Conservation (phyloP, 106 monocot species). For the Amphibolis antarctica region DNA sequence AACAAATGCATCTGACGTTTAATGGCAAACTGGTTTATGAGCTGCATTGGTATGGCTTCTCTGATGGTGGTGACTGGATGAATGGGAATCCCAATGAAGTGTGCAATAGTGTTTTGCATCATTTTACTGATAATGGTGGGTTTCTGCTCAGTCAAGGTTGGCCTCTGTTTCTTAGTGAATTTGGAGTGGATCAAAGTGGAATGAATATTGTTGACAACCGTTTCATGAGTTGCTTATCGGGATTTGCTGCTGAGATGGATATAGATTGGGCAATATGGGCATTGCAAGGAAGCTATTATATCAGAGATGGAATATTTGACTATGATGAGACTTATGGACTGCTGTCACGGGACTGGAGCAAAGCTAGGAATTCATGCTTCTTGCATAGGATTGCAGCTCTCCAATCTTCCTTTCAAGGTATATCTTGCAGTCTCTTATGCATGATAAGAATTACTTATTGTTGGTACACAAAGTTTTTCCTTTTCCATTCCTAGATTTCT, state of each 20-base stretch:
- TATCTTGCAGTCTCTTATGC: neutral
- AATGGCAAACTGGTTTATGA: constrained; percentile 39
- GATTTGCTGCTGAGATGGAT: constrained; percentile 56
- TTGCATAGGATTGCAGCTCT: neutral
- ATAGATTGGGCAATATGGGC: constrained; percentile 84
- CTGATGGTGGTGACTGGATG: constrained; percentile 56
- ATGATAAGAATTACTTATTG: too few relatives aligned
- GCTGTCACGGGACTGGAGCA: constrained; percentile 41
- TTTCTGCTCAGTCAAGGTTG: constrained; percentile 53
- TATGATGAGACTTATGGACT: constrained; percentile 54
- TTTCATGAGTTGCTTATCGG: constrained; percentile 45
- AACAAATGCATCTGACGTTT: constrained; percentile 28
- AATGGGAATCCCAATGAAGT: constrained; percentile 43
- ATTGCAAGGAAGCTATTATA: constrained; percentile 74
- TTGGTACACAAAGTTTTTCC: too few relatives aligned
- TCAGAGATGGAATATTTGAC: constrained; percentile 31
- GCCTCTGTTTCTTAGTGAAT: constrained; percentile 65
- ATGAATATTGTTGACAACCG: constrained; percentile 29
- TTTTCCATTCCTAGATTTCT: too few relatives aligned
- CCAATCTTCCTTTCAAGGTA: neutral
- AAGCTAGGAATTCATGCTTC: constrained; percentile 20
- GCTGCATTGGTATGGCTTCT: constrained; percentile 77
- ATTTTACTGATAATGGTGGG: constrained; percentile 20
- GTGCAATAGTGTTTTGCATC: constrained; percentile 23
- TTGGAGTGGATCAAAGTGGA: constrained; percentile 45